Evolutionary conservation across 2,329 filamentous ascomycete species (phyloP).

Genomic region (Meredithiella fracta): DNA sequence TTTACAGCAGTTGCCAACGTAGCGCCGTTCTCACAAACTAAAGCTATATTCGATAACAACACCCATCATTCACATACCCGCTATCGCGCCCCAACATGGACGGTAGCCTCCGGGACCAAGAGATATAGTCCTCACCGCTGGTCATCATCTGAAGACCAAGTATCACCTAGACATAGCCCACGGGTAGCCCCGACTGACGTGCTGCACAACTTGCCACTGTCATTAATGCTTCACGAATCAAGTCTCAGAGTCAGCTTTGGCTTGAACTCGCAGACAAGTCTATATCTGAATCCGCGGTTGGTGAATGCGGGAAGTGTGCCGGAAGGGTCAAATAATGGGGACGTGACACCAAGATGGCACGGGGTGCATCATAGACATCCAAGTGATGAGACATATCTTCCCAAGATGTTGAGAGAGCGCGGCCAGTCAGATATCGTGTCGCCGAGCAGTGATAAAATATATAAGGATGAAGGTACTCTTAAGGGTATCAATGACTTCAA

Average conservation of each 20-base stretch:
- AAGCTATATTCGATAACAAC: constrained; percentile 10
- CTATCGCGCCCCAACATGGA: constrained; percentile 13
- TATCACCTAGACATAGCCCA: constrained; percentile 9
- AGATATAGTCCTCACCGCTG: constrained; percentile 13
- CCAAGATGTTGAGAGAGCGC: not conserved
- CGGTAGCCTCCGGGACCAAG: constrained; percentile 6
- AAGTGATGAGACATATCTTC: not conserved
- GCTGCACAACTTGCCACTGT: not conserved
- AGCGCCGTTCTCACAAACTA: constrained; percentile 3
- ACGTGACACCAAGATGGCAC: not conserved
- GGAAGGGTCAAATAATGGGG: not conserved
- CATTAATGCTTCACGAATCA: not conserved
- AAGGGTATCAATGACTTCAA: not conserved
- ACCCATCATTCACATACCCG: not conserved
- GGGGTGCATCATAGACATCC: not conserved
- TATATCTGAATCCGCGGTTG: not conserved
- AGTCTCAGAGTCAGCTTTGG: not conserved
- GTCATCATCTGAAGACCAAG: constrained; percentile 10
- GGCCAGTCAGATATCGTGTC: not conserved
- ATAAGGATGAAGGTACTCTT: not conserved
- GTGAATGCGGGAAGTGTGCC: not conserved
- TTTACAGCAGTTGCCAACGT: not conserved
- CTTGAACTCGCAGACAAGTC: not conserved
- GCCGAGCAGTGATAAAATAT: not conserved
- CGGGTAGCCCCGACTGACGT: not conserved